Evolutionary conservation across 2,329 filamentous ascomycete species (phyloP).

Genomic region (Aspergillus uvarum): DNA sequence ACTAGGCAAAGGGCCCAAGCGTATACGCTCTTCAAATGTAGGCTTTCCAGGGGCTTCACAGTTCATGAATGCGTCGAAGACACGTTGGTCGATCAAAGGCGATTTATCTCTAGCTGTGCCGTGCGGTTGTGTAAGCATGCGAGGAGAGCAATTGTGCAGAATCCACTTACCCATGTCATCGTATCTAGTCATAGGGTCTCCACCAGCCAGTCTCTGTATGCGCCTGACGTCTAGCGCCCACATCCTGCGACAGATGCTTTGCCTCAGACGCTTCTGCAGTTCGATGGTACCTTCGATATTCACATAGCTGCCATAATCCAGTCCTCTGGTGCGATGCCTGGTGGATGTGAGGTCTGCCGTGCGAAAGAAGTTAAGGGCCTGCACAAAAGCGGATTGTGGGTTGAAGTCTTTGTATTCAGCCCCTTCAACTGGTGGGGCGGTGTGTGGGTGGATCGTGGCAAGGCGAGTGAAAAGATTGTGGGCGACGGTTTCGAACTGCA

Average conservation of each 20-base stretch:
- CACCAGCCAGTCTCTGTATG: conserved; percentile 41
- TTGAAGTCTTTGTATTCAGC: conserved; percentile 44
- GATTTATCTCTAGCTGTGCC: conserved; percentile 32
- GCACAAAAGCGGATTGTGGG: conserved; percentile 41
- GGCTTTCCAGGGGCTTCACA: conserved; percentile 37
- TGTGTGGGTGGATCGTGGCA: conserved; percentile 48
- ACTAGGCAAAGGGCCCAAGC: conserved; percentile 39
- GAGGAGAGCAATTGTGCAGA: neutral
- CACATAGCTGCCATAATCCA: conserved; percentile 45
- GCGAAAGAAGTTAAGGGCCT: conserved; percentile 44
- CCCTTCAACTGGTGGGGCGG: conserved; percentile 40
- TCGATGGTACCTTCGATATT: conserved; percentile 46
- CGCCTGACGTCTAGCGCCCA: conserved; percentile 45
- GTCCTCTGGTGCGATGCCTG: conserved; percentile 37
- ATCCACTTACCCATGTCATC: conserved; percentile 37
- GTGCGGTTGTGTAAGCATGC: neutral
- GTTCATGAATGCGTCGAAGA: conserved; percentile 42
- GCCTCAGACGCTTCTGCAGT: conserved; percentile 38
- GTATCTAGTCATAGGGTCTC: conserved; percentile 36
- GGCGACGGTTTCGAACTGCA: conserved; percentile 50
- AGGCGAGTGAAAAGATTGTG: conserved; percentile 50
- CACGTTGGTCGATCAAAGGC: conserved; percentile 35
- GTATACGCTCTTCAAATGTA: conserved; percentile 40
- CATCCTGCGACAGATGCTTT: conserved; percentile 44
- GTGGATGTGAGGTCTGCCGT: conserved; percentile 40